Evolutionary conservation across 352 stramenopile species (phyloP).

Genomic region (Globisporangium splendens): DNA sequence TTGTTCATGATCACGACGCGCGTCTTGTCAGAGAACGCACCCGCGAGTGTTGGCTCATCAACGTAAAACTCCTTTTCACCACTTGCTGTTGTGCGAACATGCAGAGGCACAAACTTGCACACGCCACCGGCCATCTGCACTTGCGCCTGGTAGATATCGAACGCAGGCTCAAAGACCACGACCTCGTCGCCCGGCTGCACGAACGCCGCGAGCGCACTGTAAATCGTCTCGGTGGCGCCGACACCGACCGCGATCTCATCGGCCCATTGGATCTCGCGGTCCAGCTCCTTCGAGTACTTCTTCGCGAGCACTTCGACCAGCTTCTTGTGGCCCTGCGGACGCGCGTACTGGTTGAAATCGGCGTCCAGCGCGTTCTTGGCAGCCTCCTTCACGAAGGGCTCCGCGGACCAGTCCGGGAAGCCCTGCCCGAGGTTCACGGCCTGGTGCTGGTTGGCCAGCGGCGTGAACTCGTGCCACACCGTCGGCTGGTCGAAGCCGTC

Average conservation of each 20-base stretch:
- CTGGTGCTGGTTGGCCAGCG: constrained; percentile 79
- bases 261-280: constrained; percentile 83
- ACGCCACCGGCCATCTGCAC: constrained; percentile 83
- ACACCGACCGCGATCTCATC: constrained; percentile 93
- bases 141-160: constrained; percentile 94
- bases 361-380: constrained; percentile 90
- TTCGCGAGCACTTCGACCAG: constrained; percentile 82
- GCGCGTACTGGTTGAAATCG: constrained; percentile 94
- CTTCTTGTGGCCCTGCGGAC: constrained; percentile 85
- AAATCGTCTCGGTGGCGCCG: constrained; percentile 94
- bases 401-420: constrained; percentile 93
- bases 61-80: constrained; percentile 75
- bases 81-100: constrained; percentile 29
- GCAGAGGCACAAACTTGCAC: constrained; percentile 83
- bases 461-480: constrained; percentile 89
- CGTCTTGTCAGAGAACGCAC: constrained; percentile 90
- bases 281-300: constrained; percentile 88
- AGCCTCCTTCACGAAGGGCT: constrained; percentile 92
- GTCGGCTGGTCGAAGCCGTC: constrained; percentile 74
- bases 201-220: constrained; percentile 90
- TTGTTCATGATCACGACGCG: constrained; percentile 96
- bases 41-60: constrained; percentile 81
- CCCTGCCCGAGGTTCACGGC: constrained; percentile 93
- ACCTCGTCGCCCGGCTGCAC: constrained; percentile 95
- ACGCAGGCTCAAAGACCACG: constrained; percentile 96